Base-by-base conservation (phyloP, 805 yeast genomes). In the Myxozyma udenii region DNA sequence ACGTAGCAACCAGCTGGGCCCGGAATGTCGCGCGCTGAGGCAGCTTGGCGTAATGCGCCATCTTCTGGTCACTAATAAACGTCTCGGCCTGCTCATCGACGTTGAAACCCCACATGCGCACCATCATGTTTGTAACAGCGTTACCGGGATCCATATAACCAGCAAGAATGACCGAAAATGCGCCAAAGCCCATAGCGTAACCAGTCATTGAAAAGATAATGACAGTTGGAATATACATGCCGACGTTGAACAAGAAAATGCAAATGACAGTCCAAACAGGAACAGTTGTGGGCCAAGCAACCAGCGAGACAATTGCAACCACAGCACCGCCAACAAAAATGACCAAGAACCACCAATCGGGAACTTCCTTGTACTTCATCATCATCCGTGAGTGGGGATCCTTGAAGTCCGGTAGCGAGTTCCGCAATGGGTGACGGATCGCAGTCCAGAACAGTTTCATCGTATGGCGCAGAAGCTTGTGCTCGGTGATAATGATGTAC, bases 71-170 rank as follows among this genome's bases (percentile, higher is more conserved):
- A 61, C 77, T 74, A 46, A 80, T 76, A 65, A 78, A 83, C 61
- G 72, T 76, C 51, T 81, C 80, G 14, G 87, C 84, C 66, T 82
- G 86, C 25, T 78, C 76, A 62, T 80, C 83, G 55, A 81, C 78
- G 62, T 80, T 81, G 41, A 78, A 77, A 40, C 80, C 80, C 47
- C 70, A 72, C 0, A 78, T 75, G 57, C 78, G 78, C 48, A 79
- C 63, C 11, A 76, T 69, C 71, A 76, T 76, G 49, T 78, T 65
- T 1, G 83, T 83, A 38, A 70, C 63, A 21, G 81, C 81, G 47
- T 78, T 76, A 43, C 80, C 80, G n/a, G 80, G 81, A 37, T 49
- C 53, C 53, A 49, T 49, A 25, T 43, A 47, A 16, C 53, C 53
- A 12, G 53, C 53, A 5, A 49, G 22, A 44, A 49, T 49, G 5